These are phyloP conservation scores for Millerago galiae DNA, from an alignment of 805 yeast species.

Conservation along the genomic window DNA sequence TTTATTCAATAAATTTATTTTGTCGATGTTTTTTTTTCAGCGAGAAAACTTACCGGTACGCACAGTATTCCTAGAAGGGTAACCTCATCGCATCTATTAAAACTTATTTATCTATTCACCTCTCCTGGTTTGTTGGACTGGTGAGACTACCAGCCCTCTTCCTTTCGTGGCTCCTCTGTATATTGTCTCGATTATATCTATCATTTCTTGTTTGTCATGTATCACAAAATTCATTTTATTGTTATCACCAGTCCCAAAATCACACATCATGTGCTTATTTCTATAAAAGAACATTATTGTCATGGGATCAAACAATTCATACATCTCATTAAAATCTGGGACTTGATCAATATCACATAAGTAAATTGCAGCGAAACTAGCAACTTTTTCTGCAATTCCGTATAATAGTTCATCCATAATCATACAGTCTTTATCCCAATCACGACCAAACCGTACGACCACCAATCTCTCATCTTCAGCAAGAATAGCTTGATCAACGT, in stretches of 20 bases:
- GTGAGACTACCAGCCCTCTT: conserved; percentile 83
- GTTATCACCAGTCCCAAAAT: conserved; percentile 96
- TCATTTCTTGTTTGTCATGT: conserved; percentile 79
- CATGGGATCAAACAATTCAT: conserved; percentile 84
- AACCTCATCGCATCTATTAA: neutral
- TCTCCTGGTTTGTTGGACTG: conserved; percentile 31
- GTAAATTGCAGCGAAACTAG: conserved; percentile 83
- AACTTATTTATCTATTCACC: neutral
- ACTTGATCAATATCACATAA: conserved; percentile 86
- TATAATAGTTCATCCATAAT: conserved; percentile 83
- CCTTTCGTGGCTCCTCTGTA: conserved; percentile 92
- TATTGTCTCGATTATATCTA: conserved; percentile 84
- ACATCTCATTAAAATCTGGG: conserved; percentile 85
- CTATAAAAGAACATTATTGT: conserved; percentile 90
- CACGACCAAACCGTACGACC: conserved; percentile 83
- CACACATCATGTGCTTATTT: conserved; percentile 97
- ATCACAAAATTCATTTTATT: conserved; percentile 83
- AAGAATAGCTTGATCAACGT: conserved; percentile 94
- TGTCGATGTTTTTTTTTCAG: neutral
- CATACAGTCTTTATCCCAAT: conserved; percentile 73
- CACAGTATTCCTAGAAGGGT: neutral
- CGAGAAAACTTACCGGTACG: neutral
- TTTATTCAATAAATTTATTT: neutral
- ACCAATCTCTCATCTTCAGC: conserved; percentile 90
- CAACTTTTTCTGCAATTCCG: conserved; percentile 73